Evolutionary conservation across 2,329 filamentous ascomycete genomes (phyloP).

Genomic region (Acrocalymma vagum): DNA sequence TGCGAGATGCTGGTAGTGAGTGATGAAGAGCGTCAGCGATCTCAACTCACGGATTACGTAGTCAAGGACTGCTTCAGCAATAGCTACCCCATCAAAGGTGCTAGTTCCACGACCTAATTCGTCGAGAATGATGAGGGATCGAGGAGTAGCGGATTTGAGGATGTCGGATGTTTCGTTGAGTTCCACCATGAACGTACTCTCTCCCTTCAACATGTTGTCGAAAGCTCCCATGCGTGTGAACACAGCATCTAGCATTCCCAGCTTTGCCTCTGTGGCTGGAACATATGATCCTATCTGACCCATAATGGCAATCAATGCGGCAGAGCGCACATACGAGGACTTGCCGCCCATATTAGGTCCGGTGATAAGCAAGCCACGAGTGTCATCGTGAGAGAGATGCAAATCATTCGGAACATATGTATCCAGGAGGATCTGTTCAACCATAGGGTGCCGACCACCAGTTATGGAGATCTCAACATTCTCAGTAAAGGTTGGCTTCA

Average conservation of each 20-base stretch:
- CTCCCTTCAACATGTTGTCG: slow-evolving; percentile 94
- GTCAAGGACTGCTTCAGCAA: slow-evolving; percentile 89
- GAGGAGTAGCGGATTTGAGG: slow-evolving; percentile 84
- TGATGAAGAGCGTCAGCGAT: slow-evolving; percentile 93
- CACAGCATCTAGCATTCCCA: slow-evolving; percentile 89
- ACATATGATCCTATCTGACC: slow-evolving; percentile 96
- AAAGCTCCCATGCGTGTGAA: slow-evolving; percentile 96
- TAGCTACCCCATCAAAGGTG: slow-evolving; percentile 95
- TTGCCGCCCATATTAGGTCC: slow-evolving; percentile 99
- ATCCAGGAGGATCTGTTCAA: slow-evolving; percentile 86
- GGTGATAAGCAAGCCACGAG: slow-evolving; percentile 85
- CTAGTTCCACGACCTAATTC: slow-evolving; percentile 93
- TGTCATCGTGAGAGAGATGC: slow-evolving; percentile 63
- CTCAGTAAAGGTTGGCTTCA: slow-evolving; percentile 74
- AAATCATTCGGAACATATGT: slow-evolving; percentile 93
- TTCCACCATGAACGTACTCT: slow-evolving; percentile 98
- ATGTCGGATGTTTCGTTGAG: slow-evolving; percentile 92
- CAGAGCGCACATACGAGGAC: slow-evolving; percentile 93
- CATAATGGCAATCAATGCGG: slow-evolving; percentile 91
- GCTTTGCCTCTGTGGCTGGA: slow-evolving; percentile 74
- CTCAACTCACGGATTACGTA: slow-evolving; percentile 78
- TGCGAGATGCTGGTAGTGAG: slow-evolving; percentile 91
- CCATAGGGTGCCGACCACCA: slow-evolving; percentile 90
- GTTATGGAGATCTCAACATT: slow-evolving; percentile 74
- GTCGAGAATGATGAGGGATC: slow-evolving; percentile 89